Base-by-base conservation (phyloP, 345 rosid species). In the Anacardium occidentale region DNA sequence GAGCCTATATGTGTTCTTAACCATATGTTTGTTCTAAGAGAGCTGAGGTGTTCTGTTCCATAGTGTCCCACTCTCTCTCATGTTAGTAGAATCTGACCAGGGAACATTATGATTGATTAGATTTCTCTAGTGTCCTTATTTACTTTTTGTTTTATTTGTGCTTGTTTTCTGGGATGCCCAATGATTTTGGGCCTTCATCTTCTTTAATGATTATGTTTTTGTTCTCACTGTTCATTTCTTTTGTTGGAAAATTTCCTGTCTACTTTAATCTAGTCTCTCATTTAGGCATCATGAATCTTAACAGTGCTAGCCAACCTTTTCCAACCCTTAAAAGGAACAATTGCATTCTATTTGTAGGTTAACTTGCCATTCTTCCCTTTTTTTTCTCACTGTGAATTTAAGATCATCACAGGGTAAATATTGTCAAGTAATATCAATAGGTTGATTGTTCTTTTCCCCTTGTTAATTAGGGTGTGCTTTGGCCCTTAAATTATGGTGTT, bases 1-100 rank as follows among this genome's bases (percentile, higher is more conserved):
- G 99, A 95, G 81, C 99, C 99, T 58, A 93, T 95, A 75, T 93
- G 98, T 84, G 98, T 90, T 74, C 86, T 95, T 78, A 95, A 91
- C 78, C 99, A 95, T 72, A 96, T 95, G 17, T 95, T 95, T 79
- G 97, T 95, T 79, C 82, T 91, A 69, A 86, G 99, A 77, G 99
- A 95, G 99, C 98, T 92, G 75, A 87, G 84, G 50, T 74, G 65
- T 21, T 64, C 18, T 24, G n/a, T 57, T 61, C 40, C 45, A 61
- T 67, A 32, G 8, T 53, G 53, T 17, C 20, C 42, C 9, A 14
- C 64, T 47, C 34, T 64, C 15, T 70, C 64, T 68, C 29, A 40
- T 51, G 29, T 55, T 53, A 14, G 48, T 57, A 56, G 66, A 70
- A 48, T 57, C 24, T 24, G 26, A 24, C 22, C 26, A 29, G 1